A percentile compares a stretch with the other conserved stretches of the same genome.
These are phyloP conservation scores for Paramecium bursaria DNA, from an alignment of 73 alveolate genomes.

Conservation along the genomic window DNA sequence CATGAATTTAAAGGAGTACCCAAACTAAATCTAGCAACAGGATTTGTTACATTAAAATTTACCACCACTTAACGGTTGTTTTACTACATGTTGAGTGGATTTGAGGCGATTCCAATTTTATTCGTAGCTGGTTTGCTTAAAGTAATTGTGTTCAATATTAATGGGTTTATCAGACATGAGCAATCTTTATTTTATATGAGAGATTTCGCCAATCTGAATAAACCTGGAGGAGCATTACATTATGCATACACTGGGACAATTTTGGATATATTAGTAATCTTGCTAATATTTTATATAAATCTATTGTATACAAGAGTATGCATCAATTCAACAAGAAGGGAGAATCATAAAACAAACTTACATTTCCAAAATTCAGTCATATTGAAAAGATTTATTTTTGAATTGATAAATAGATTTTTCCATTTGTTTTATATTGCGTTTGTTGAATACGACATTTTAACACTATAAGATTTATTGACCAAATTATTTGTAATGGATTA, in stretches of 20 bases:
- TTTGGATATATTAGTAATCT: constrained; percentile 62
- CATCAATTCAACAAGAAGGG: constrained; percentile 72
- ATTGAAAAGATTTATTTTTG: constrained; percentile 74
- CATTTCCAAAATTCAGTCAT: constrained; percentile 73
- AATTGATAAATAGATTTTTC: constrained; percentile 77
- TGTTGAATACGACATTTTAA: constrained; percentile 72
- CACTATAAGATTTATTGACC: constrained; percentile 71
- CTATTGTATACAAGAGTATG: constrained; percentile 73
- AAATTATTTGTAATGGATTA: constrained; percentile 77
- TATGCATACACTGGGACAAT: constrained; percentile 57
- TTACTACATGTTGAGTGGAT: constrained; percentile 69
- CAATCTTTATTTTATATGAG: constrained; percentile 49
- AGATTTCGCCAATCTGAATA: constrained; percentile 60
- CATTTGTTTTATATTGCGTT: constrained; percentile 80
- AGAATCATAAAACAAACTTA: constrained; percentile 80
- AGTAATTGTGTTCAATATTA: constrained; percentile 74
- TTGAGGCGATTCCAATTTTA: constrained; percentile 70
- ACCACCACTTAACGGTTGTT: constrained; percentile 73
- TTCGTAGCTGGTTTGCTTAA: constrained; percentile 73
- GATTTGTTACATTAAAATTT: constrained; percentile 69
- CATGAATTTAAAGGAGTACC: constrained; percentile 78
- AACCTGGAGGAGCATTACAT: constrained; percentile 64
- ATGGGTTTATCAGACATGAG: constrained; percentile 69
- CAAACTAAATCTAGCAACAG: constrained; percentile 74
- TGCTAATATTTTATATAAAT: constrained; percentile 69